These are phyloP conservation scores for Malus sieversii DNA, from an alignment of 306 rosid genomes.

Conservation along the genomic window DNA sequence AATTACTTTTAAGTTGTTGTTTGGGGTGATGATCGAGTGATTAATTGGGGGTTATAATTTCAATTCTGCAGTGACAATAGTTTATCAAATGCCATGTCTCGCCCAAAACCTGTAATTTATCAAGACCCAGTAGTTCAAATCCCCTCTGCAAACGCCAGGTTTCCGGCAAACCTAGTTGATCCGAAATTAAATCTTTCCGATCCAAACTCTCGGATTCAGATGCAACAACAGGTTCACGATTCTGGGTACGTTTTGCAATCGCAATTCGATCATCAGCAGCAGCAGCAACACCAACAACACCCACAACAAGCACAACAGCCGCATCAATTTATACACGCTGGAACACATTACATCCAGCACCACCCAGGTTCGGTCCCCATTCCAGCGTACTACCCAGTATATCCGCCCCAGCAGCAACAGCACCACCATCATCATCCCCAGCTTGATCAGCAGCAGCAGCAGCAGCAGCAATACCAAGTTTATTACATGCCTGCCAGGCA, in stretches of 20 bases:
- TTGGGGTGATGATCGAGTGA: constrained; percentile 8
- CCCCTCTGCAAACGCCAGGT: constrained; percentile 51
- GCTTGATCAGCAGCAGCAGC: constrained; percentile 62
- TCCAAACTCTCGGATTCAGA: constrained; percentile 50
- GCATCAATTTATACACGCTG: constrained; percentile 53
- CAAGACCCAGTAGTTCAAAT: constrained; percentile 67
- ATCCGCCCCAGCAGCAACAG: constrained; percentile 49
- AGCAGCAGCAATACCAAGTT: constrained; percentile 71
- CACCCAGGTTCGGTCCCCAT: constrained; percentile 47
- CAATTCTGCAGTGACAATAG: constrained; percentile 67
- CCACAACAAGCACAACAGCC: constrained; percentile 23
- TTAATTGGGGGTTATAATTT: constrained; percentile 25
- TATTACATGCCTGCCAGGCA: constrained; percentile 78
- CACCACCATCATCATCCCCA: constrained; percentile 38
- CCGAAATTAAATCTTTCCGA: constrained; percentile 51
- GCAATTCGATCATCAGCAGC: constrained; percentile 50
- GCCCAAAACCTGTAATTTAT: constrained; percentile 57
- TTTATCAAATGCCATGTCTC: constrained; percentile 54
- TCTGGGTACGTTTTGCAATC: constrained; percentile 64
- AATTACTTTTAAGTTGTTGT: neutral
- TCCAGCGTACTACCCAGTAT: constrained; percentile 69
- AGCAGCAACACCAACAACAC: constrained; percentile 12
- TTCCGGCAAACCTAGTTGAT: constrained; percentile 52
- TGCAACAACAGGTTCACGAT: constrained; percentile 70
- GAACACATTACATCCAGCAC: constrained; percentile 72